Evolutionary conservation across 352 stramenopile species (phyloP).

Genomic region (Stephanocyclus meneghinianus): DNA sequence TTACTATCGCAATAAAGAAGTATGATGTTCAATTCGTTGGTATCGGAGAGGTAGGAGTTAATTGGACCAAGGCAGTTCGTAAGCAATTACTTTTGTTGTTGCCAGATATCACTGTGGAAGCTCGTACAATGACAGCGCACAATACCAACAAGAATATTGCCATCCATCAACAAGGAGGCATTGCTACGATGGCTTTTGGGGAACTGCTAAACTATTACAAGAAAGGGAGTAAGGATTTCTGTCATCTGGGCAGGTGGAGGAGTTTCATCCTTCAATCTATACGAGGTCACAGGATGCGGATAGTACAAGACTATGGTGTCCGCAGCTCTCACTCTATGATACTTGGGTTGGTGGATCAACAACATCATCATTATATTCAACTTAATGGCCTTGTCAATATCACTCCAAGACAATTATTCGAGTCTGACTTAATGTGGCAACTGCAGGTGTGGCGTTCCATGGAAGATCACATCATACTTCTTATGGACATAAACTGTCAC

Average conservation of each 20-base stretch:
- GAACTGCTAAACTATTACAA: slow-evolving; percentile 5
- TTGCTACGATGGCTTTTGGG: background rate
- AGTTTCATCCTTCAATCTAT: slow-evolving; percentile 7
- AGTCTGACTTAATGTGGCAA: slow-evolving; percentile 15
- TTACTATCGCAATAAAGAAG: background rate
- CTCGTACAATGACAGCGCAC: background rate
- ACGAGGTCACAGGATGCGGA: background rate
- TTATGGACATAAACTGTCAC: slow-evolving; percentile 39
- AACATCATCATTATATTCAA: slow-evolving; percentile 31
- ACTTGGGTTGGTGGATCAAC: slow-evolving; percentile 20
- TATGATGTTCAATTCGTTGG: slow-evolving; percentile 15
- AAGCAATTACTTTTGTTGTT: background rate
- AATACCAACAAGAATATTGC: slow-evolving; percentile 8
- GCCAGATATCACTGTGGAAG: background rate
- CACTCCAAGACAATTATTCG: slow-evolving; percentile 24
- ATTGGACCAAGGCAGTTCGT: background rate
- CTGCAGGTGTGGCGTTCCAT: slow-evolving; percentile 6
- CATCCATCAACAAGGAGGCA: slow-evolving; percentile 12
- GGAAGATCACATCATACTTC: slow-evolving; percentile 28
- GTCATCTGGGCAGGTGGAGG: slow-evolving; percentile 6
- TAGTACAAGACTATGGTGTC: no score
- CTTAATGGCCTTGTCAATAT: background rate
- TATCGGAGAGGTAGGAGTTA: slow-evolving; percentile 8
- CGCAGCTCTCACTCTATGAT: no score
- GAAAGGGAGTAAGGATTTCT: background rate